Conservation (phyloP, 1,284 basidiomycete species). For the Inonotus hispidus region DNA sequence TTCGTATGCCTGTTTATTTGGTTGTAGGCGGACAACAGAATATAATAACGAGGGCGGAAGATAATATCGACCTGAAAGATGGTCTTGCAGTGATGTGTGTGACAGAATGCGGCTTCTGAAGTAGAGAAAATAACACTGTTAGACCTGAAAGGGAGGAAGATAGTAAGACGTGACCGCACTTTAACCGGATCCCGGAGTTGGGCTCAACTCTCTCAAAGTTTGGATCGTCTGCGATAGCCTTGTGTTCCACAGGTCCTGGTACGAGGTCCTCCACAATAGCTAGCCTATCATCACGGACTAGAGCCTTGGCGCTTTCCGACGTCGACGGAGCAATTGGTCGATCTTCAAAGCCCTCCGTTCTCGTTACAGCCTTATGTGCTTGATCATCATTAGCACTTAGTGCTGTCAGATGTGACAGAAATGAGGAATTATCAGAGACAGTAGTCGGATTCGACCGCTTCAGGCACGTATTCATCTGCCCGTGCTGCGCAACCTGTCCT, state of each 20-base stretch:
- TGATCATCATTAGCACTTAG: slow-evolving; percentile 5
- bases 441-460: neutral
- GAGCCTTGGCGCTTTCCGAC: slow-evolving; percentile 14
- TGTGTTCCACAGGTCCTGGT: slow-evolving; percentile 71
- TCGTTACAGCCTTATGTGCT: slow-evolving; percentile 11
- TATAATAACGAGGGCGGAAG: slow-evolving; percentile 86
- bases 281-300: slow-evolving; percentile 58
- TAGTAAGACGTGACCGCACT: slow-evolving; percentile 43
- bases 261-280: slow-evolving; percentile 70
- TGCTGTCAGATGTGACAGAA: slow-evolving; percentile 17
- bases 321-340: slow-evolving; percentile 19
- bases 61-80: slow-evolving; percentile 80
- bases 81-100: slow-evolving; percentile 77
- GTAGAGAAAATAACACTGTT: slow-evolving; percentile 5
- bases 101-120: slow-evolving; percentile 66
- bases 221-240: slow-evolving; percentile 61
- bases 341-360: slow-evolving; percentile 21
- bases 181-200: slow-evolving; percentile 81
- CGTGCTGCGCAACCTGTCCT: neutral
- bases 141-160: neutral
- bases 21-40: slow-evolving; percentile 71
- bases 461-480: neutral
- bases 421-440: slow-evolving; percentile 7
- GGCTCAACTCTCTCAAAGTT: slow-evolving; percentile 76
- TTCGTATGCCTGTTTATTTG: slow-evolving; percentile 81